Conservation (phyloP, 208 protist species). For the Trypanosoma caninum region DNA sequence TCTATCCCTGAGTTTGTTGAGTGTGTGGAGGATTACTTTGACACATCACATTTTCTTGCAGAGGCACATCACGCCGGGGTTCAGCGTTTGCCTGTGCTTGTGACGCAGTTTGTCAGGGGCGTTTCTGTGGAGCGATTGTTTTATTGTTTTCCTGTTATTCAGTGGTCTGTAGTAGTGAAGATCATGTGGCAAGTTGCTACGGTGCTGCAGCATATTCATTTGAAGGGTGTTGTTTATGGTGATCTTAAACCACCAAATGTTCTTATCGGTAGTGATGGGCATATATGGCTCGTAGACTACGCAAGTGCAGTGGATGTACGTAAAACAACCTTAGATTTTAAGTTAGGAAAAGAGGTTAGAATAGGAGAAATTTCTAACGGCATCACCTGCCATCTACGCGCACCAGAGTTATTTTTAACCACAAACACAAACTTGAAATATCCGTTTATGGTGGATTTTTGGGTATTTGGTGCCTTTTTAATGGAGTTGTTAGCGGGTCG, state of each 20-base stretch:
- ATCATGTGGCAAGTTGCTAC: constrained; percentile 13
- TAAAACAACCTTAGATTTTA: background rate
- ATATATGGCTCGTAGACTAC: constrained; percentile 39
- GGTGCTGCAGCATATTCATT: constrained; percentile 25
- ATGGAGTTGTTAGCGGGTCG: constrained; percentile 30
- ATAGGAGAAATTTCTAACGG: constrained; percentile 1
- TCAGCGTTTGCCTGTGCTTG: constrained; percentile 21
- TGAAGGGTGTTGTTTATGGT: constrained; percentile 32
- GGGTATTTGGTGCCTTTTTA: constrained; percentile 34
- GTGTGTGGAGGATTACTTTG: constrained; percentile 22
- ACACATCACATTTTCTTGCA: constrained; percentile 16
- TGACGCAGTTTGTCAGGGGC: constrained; percentile 34
- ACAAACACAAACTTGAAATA: background rate
- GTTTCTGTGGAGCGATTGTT: constrained; percentile 28
- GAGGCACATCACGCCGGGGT: background rate
- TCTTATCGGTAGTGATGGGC: constrained; percentile 20
- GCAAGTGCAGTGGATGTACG: constrained; percentile 17
- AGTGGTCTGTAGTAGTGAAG: constrained; percentile 19
- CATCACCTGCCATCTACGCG: constrained; percentile 28
- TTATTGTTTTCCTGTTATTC: constrained; percentile 26
- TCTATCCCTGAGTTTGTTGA: constrained; percentile 33
- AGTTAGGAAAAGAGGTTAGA: background rate
- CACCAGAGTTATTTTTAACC: constrained; percentile 25
- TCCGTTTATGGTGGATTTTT: constrained; percentile 36
- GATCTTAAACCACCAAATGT: constrained; percentile 48